Evolutionary conservation across 1,284 basidiomycete species (phyloP), one percentile per base, ranked within the genome.

Genomic region (Amylostereum areolatum): DNA sequence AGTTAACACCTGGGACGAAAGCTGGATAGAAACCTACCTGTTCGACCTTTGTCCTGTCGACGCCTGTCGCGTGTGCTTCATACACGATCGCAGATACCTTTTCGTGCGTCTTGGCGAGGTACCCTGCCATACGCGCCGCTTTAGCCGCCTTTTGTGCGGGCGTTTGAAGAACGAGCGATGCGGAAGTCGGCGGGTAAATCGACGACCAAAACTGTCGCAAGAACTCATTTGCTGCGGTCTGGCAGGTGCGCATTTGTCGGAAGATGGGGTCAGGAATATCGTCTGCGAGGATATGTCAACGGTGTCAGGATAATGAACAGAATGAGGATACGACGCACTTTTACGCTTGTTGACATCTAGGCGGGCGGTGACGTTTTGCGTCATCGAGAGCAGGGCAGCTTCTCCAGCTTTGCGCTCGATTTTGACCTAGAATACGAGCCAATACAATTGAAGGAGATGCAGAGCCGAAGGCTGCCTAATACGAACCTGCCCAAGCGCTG

Each of bases 181-280:
- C 84, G 18, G 75, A 72, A 0, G 78, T 68, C 2, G 88, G 80
- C 1, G 95, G 95, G 50, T 95, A 87, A 45, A 92, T 79, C 1
- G 92, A 80, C 8, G 86, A 78, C 94, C 95, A 99, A 63, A 94
- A 98, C 63, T 98, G 96, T 8, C 96, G 82, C 8, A 99, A 74
- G 64, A 98, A 97, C 66, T 99, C 96, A 57, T 92, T 94, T 2
- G 94, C 88, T 1, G 94, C 87, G 0, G 92, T 93, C 61, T 97
- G 93, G 58, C 90, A 89, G 0, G 89, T 89, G 7, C 83, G 81
- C 77, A 97, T 87, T 63, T 91, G 84, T 46, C 83, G 75, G 56
- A 91, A 82, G 25, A 97, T 69, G 1, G 70, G 71, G 30, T 89
- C 82, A 0, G 95, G 92, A 27, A 98, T 81, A 30, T 89, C 83